Conservation (phyloP, 768 basidiomycete species). For the Kondoa malvinella region DNA sequence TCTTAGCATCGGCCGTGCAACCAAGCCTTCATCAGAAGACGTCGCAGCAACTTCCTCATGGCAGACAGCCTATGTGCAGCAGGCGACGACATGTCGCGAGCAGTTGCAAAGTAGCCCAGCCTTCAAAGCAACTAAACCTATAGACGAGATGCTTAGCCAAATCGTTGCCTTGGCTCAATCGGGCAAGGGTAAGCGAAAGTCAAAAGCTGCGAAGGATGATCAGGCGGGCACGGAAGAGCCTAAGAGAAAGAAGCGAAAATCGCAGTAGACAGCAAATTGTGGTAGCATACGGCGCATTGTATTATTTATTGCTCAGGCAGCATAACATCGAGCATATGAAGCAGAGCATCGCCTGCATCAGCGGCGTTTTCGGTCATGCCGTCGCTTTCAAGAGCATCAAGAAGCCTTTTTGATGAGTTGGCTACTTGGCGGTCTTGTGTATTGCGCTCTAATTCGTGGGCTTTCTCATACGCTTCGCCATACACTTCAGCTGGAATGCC, state of each 20-base stretch:
- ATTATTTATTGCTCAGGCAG: background rate
- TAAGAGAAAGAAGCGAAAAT: background rate
- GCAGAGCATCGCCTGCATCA: background rate
- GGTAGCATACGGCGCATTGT: background rate
- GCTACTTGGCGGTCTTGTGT: too few species aligned
- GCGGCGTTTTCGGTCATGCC: background rate
- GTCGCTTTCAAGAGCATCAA: background rate
- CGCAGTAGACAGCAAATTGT: background rate
- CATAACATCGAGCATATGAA: background rate
- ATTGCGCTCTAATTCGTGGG: background rate
- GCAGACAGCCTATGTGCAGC: background rate
- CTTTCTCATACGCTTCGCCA: constrained; percentile 38
- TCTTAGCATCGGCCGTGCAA: constrained; percentile 48
- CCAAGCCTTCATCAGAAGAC: constrained; percentile 37
- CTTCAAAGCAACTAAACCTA: background rate
- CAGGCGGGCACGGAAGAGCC: background rate
- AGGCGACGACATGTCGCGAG: background rate
- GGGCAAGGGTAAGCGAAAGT: background rate
- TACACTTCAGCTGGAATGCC: constrained; percentile 53
- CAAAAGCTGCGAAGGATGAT: background rate
- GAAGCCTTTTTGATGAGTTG: background rate
- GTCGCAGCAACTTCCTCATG: constrained; percentile 27
- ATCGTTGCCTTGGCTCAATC: background rate
- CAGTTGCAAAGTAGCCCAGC: background rate
- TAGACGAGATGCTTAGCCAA: background rate